Conservation (phyloP, 495 filamentous ascomycete genomes). For the Aspergillus affinis region DNA sequence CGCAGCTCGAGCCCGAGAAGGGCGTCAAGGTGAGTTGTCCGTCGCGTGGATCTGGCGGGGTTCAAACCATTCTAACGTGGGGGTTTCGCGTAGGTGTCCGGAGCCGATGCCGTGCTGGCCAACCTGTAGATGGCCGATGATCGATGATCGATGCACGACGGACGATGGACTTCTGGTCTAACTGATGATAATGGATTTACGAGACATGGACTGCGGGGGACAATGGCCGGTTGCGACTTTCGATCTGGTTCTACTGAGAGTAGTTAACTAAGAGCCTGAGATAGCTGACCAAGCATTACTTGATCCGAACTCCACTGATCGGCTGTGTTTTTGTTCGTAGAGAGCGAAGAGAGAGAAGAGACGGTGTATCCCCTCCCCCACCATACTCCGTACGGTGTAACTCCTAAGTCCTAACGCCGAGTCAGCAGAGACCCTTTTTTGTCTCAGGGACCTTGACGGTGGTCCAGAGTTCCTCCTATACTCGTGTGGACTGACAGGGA, state of each 20-base stretch:
- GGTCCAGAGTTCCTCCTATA: too few species aligned
- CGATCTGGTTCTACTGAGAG: not conserved
- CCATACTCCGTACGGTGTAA: too few species aligned
- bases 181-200: not conserved
- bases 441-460: too few species aligned
- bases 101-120: slow-evolving; percentile 66
- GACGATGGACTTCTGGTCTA: too few species aligned
- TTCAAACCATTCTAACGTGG: not conserved
- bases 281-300: not conserved
- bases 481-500: not conserved
- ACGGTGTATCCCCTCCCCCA: too few species aligned
- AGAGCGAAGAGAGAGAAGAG: too few species aligned
- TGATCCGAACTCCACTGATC: not conserved
- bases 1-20: slow-evolving; percentile 70
- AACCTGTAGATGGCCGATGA: slow-evolving; percentile 25
- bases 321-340: not conserved
- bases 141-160: not conserved
- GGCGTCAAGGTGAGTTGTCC: slow-evolving; percentile 39
- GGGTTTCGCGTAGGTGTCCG: slow-evolving; percentile 52
- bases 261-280: not conserved
- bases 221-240: not conserved
- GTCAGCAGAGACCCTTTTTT: too few species aligned
- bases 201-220: not conserved
- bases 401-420: too few species aligned
- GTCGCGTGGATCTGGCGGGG: slow-evolving; percentile 8